Base-by-base conservation (phyloP, 225 moss, liverwort and hornwort species). In the Rhytidiadelphus loreus region DNA sequence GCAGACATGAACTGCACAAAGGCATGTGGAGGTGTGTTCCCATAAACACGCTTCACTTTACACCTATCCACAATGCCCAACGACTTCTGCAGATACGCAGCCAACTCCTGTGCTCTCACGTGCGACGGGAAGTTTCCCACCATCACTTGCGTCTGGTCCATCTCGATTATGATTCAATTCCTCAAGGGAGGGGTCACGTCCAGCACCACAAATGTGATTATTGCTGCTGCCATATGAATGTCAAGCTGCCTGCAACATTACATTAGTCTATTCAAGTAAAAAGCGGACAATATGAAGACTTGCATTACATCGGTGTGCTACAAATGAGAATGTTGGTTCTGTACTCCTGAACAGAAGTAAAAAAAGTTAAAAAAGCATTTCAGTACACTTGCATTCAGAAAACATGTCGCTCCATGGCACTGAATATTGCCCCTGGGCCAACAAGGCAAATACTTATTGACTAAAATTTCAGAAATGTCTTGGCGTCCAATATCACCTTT, bases 1-100 rank as follows among this genome's bases (percentile, higher is more conserved):
- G 98, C 84, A 81, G 96, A 97, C 88, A 94, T 93, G 64, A 99
- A 99, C 76, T 96, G 97, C 65, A 97, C 97, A 46, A 97, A 99
- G 57, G 97, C 98, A 88, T 99, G 97, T 12, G 94, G 92, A 59
- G 95, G 95, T 52, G 88, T 46, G 71, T 73, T 86, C 58, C 84
- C 88, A 22, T 68, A 43, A 15, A 70, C 59, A 30, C 80, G 83
- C 91, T 98, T 98, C 79, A 99, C 89, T 91, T 86, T 99, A 80
- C 96, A 96, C 87, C 93, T 90, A 69, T 95, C 90, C 87, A 97
- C 96, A 29, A 95, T 85, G 62, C 98, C 98, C 63, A 98, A 90
- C 64, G 59, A 84, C 55, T 29, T 69, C 87, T 95, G 93, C 87
- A 99, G 69, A 83, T 94, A 96, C 3, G 56, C 52, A 75, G 90